phyloP scores from a whole-genome alignment of 2,329 filamentous ascomycete species.

The Diaporthe citrichinensis region DNA sequence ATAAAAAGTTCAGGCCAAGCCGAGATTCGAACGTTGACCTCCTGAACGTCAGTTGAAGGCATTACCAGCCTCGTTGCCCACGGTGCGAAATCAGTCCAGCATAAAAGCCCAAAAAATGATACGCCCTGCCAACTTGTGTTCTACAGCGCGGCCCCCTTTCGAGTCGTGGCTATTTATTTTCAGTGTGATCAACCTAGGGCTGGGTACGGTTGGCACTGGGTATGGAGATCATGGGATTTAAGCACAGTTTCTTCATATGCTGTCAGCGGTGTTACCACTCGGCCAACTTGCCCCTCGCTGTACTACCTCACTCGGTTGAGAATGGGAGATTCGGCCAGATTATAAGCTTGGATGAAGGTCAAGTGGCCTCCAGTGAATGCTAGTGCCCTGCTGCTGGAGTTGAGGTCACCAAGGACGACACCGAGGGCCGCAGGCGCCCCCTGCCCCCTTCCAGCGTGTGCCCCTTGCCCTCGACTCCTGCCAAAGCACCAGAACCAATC shows the following conservation, averaged over 20 bases:
- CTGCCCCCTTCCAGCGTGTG: neutral
- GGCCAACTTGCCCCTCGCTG: conserved; percentile 25
- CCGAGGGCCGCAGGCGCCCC: neutral
- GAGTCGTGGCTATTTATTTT: conserved; percentile 30
- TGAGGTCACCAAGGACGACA: neutral
- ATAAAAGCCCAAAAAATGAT: conserved; percentile 64
- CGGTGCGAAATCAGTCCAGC: neutral
- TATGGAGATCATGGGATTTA: conserved; percentile 30
- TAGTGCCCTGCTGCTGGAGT: neutral
- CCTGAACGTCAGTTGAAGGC: neutral
- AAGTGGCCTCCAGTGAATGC: neutral
- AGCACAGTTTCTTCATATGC: conserved; percentile 20
- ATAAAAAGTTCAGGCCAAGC: neutral
- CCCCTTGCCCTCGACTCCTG: neutral
- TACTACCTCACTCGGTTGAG: conserved; percentile 24
- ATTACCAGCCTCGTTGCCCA: neutral
- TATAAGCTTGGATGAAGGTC: conserved; percentile 26
- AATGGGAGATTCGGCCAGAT: neutral
- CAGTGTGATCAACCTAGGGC: conserved; percentile 38
- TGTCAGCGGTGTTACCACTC: conserved; percentile 23
- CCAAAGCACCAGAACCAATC: neutral
- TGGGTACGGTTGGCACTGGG: conserved; percentile 45
- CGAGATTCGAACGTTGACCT: conserved; percentile 4
- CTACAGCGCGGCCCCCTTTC: conserved; percentile 37
- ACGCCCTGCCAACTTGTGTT: conserved; percentile 33